Conservation (phyloP, 345 rosid species). For the Tarenaya hassleriana region DNA sequence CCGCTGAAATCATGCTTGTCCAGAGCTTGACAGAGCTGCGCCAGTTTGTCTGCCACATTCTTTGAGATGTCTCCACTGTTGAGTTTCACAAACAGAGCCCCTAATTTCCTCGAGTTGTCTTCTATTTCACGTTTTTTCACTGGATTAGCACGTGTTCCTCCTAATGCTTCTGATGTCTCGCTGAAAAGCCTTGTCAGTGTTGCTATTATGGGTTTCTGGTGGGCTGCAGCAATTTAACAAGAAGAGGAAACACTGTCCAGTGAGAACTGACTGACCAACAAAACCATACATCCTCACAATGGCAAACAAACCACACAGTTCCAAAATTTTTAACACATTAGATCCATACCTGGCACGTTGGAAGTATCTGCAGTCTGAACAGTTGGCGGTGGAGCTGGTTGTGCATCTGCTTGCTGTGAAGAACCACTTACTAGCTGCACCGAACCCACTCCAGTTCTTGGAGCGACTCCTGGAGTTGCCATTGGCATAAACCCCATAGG, state of each 20-base stretch:
- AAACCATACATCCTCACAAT: neutral
- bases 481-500: conserved; percentile 67
- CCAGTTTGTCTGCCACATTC: conserved; percentile 88
- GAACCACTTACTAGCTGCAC: conserved; percentile 70
- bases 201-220: conserved; percentile 60
- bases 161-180: conserved; percentile 92
- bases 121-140: conserved; percentile 91
- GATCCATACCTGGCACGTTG: conserved; percentile 69
- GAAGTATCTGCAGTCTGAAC: conserved; percentile 86
- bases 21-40: conserved; percentile 82
- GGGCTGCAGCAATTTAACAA: conserved; percentile 45
- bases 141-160: conserved; percentile 91
- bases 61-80: conserved; percentile 84
- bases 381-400: conserved; percentile 79
- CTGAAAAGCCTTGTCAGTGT: conserved; percentile 86
- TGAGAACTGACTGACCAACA: neutral
- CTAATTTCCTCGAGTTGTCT: conserved; percentile 86
- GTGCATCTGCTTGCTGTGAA: conserved; percentile 40
- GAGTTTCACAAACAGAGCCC: conserved; percentile 88
- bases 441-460: conserved; percentile 57
- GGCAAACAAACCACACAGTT: conserved; percentile 11
- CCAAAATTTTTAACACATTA: neutral
- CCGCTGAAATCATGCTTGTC: conserved; percentile 65
- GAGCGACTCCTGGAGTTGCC: conserved; percentile 45
- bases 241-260: conserved; percentile 1